Conservation (phyloP, 768 basidiomycete species). For the Pleurotus ostreatus region DNA sequence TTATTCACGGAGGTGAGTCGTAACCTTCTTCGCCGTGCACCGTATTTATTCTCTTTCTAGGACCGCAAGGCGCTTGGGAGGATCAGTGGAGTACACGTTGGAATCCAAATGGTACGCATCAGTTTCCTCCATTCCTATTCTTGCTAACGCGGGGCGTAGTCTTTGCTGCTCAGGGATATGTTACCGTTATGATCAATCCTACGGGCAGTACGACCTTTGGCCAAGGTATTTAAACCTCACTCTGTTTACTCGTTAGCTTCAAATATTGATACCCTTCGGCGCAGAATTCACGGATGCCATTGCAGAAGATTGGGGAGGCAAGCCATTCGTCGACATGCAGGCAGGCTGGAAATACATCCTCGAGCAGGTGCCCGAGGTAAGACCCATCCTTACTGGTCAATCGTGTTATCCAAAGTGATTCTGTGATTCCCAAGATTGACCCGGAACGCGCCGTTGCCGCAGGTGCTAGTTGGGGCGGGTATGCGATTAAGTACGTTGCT, state of each 20-base stretch:
- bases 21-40: background rate
- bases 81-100: conserved; percentile 90
- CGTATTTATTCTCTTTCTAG: conserved; percentile 23
- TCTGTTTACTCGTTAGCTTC: background rate
- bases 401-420: background rate
- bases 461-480: conserved; percentile 85
- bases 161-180: conserved; percentile 87
- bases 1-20: conserved; percentile 71
- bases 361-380: conserved; percentile 65
- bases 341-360: conserved; percentile 73
- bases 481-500: conserved; percentile 69
- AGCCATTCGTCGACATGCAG: conserved; percentile 74
- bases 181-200: conserved; percentile 85
- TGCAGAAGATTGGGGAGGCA: conserved; percentile 80
- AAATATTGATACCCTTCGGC: background rate
- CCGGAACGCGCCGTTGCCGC: conserved; percentile 67
- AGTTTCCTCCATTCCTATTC: background rate
- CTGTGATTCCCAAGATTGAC: conserved; percentile 47
- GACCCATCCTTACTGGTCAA: background rate
- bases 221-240: conserved; percentile 48
- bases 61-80: conserved; percentile 83
- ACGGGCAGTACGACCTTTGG: conserved; percentile 94
- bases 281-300: conserved; percentile 80
- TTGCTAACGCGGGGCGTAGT: conserved; percentile 31
- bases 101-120: conserved; percentile 75